A percentile compares a stretch with the other conserved stretches of the same genome.
phyloP scores from a whole-genome alignment of 768 basidiomycete species.

The Rhodosporidiobolus odoratus region DNA sequence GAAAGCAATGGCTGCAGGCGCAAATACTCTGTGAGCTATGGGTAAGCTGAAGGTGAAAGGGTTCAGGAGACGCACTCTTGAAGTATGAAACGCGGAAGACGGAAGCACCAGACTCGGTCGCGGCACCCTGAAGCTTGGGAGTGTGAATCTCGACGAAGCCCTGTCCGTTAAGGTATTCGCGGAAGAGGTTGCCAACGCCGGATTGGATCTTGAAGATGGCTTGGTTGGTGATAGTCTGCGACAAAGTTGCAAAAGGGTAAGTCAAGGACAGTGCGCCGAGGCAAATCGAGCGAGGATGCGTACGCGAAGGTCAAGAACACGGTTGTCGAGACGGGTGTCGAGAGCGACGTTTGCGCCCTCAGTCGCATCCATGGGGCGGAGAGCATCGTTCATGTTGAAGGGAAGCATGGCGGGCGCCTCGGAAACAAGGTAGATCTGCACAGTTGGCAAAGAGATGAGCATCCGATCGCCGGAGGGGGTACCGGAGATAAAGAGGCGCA shows the following conservation, averaged over 20 bases:
- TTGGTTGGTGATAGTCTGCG: slow-evolving; percentile 86
- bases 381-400: slow-evolving; percentile 88
- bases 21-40: background rate
- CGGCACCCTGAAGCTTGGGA: slow-evolving; percentile 92
- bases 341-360: slow-evolving; percentile 62
- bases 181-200: slow-evolving; percentile 81
- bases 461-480: background rate
- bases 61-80: slow-evolving; percentile 59
- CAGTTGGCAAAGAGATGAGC: background rate
- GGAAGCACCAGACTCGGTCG: slow-evolving; percentile 91
- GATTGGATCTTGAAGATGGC: slow-evolving; percentile 89
- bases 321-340: slow-evolving; percentile 89
- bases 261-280: background rate
- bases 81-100: slow-evolving; percentile 99
- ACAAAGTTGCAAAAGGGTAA: too few species aligned
- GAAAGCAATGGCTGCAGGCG: slow-evolving; percentile 66
- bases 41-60: background rate
- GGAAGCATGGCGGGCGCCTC: slow-evolving; percentile 73
- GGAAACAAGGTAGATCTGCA: slow-evolving; percentile 72
- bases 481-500: slow-evolving; percentile 45
- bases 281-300: background rate
- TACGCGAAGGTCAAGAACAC: slow-evolving; percentile 87
- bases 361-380: slow-evolving; percentile 70
- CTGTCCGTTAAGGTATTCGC: slow-evolving; percentile 64
- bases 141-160: slow-evolving; percentile 94